Evolutionary conservation across 2,329 filamentous ascomycete species (phyloP).

Genomic region (Penicillium sp.): DNA sequence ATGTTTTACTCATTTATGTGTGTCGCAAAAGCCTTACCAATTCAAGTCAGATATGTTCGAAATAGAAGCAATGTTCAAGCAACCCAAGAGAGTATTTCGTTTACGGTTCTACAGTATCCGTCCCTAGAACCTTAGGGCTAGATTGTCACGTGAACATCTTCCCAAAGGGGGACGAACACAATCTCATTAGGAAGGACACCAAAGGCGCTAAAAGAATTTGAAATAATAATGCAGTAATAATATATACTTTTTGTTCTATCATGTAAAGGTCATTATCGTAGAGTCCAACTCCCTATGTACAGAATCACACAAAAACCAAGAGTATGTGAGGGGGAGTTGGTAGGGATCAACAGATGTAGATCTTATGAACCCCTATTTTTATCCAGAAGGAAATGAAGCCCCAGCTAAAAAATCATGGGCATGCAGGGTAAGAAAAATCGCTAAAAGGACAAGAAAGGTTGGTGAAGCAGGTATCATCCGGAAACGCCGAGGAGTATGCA

Average conservation of each 20-base stretch:
- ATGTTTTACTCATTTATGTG: background rate
- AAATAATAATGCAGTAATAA: background rate
- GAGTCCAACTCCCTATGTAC: conserved; percentile 20
- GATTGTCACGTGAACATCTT: background rate
- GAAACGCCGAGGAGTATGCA: conserved; percentile 26
- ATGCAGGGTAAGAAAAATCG: background rate
- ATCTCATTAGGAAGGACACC: background rate
- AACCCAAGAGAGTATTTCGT: background rate
- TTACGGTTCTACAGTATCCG: too few relatives aligned
- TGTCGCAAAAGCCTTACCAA: background rate
- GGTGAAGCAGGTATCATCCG: conserved; percentile 21
- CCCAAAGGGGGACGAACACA: background rate
- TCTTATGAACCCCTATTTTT: background rate
- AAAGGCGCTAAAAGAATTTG: background rate
- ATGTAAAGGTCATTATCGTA: conserved; percentile 24
- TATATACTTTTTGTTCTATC: conserved; percentile 15
- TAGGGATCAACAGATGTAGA: background rate
- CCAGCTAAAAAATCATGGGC: conserved; percentile 5
- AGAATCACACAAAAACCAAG: background rate
- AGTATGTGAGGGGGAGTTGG: conserved; percentile 6
- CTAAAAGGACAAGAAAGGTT: conserved; percentile 10
- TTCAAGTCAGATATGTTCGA: background rate
- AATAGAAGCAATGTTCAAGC: background rate
- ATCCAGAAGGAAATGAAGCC: background rate
- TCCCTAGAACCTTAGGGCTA: background rate